Percentiles rank a stretch among this genome's conserved stretches.
phyloP scores from a whole-genome alignment of 1,284 basidiomycete species.

The Mycena sp. region DNA sequence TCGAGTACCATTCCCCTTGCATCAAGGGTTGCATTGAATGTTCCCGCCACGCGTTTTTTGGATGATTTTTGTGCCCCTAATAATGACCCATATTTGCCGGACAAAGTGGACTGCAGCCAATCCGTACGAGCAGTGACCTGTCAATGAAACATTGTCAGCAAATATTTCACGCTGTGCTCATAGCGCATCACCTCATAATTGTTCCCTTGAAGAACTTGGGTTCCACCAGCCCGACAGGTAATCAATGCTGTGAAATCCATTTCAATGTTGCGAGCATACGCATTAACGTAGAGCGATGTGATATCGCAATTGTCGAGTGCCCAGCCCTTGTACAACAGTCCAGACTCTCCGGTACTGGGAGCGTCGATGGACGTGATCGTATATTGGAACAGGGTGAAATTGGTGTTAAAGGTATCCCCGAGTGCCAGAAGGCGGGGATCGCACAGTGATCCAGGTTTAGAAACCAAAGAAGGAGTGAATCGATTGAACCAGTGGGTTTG shows the following conservation, averaged over 20 bases:
- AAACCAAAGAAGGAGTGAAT: slow-evolving; percentile 30
- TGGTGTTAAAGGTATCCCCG: slow-evolving; percentile 42
- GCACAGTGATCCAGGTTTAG: slow-evolving; percentile 39
- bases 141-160: no score
- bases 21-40: slow-evolving; percentile 6
- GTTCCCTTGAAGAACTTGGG: not conserved
- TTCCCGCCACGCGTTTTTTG: slow-evolving; percentile 9
- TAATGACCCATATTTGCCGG: slow-evolving; percentile 35
- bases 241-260: no score
- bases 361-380: slow-evolving; percentile 24
- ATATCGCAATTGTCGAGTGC: slow-evolving; percentile 35
- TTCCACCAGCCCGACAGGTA: not conserved
- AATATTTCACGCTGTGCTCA: no score
- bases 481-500: slow-evolving; percentile 38
- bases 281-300: slow-evolving; percentile 30
- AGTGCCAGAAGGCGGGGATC: slow-evolving; percentile 40
- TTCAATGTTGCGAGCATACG: not conserved
- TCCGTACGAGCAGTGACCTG: slow-evolving; percentile 21
- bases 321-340: slow-evolving; percentile 27
- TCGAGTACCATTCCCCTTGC: slow-evolving; percentile 3
- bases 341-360: slow-evolving; percentile 27
- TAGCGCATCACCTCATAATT: slow-evolving; percentile 1
- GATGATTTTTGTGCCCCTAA: slow-evolving; percentile 15
- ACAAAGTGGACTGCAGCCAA: slow-evolving; percentile 23
- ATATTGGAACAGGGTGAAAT: slow-evolving; percentile 42